These are phyloP conservation scores for Fusarium oxysporum DNA, from an alignment of 2,329 filamentous ascomycete genomes.

Conservation along the genomic window DNA sequence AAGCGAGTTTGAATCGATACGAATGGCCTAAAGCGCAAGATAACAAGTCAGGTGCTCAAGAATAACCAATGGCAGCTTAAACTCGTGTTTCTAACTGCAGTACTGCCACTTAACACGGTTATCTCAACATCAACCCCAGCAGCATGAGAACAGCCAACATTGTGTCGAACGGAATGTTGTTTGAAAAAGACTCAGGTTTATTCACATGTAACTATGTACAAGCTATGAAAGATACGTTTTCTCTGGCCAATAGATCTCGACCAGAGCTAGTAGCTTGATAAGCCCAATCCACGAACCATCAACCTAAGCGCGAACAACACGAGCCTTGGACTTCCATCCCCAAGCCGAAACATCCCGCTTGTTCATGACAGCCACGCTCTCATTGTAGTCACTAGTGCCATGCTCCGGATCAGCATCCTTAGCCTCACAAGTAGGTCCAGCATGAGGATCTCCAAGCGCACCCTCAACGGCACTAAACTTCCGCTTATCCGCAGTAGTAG, in stretches of 20 bases:
- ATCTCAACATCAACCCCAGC: fast-evolving
- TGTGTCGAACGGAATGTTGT: fast-evolving
- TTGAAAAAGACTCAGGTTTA: neutral
- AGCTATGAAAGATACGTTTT: neutral
- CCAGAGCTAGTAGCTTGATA: neutral
- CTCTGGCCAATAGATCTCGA: neutral
- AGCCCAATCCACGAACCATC: neutral
- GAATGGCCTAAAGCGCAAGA: neutral
- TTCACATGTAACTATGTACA: neutral
- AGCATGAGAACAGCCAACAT: fast-evolving
- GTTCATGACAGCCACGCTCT: slow-evolving; percentile 37
- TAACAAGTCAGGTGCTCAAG: fast-evolving
- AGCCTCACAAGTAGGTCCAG: slow-evolving; percentile 44
- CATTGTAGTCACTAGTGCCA: slow-evolving; percentile 54
- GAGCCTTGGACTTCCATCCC: slow-evolving; percentile 34
- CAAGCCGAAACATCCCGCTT: slow-evolving; percentile 36
- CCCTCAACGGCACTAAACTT: slow-evolving; percentile 50
- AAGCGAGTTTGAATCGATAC: neutral
- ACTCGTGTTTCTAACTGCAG: neutral
- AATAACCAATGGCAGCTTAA: neutral
- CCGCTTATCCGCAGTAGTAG: slow-evolving; percentile 49
- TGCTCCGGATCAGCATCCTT: slow-evolving; percentile 55
- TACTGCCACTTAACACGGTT: fast-evolving
- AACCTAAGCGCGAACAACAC: slow-evolving; percentile 18
- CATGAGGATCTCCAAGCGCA: slow-evolving; percentile 31